Conservation (phyloP, 148 eudicot genomes). For the Polygonum aviculare region DNA sequence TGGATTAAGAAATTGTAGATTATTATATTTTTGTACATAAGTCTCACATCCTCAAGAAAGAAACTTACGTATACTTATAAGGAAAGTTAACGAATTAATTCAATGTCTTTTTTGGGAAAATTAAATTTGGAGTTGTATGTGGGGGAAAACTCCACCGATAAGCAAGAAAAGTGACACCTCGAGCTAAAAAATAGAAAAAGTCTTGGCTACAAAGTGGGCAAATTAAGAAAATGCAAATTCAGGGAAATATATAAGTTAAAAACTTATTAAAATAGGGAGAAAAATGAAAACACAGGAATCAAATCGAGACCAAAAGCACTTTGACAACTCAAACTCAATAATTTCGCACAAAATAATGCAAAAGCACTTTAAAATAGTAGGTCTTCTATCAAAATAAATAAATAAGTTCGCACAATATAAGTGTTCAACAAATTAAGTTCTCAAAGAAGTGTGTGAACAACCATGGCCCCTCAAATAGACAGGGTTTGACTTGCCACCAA, state of each 20-base stretch:
- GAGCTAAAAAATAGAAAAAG: constrained; percentile 1
- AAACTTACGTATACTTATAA: no score
- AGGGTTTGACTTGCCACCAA: constrained; percentile 24
- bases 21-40: no score
- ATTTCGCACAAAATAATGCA: not conserved
- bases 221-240: not conserved
- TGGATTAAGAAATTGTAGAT: no score
- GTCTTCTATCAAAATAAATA: no score
- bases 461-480: constrained; percentile 14
- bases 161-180: not conserved
- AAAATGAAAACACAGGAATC: not conserved
- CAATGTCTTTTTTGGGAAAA: not conserved
- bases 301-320: not conserved
- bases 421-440: not conserved
- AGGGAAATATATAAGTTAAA: not conserved
- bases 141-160: not conserved
- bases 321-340: constrained; percentile 9
- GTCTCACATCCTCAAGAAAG: no score
- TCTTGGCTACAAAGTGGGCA: not conserved
- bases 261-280: not conserved
- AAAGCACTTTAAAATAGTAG: no score
- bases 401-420: not conserved
- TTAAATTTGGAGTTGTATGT: not conserved
- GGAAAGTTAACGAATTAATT: no score
- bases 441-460: not conserved